These are phyloP conservation scores for Aegilops speltoides DNA, from an alignment of 176 grass and related monocot genomes.

Conservation along the genomic window DNA sequence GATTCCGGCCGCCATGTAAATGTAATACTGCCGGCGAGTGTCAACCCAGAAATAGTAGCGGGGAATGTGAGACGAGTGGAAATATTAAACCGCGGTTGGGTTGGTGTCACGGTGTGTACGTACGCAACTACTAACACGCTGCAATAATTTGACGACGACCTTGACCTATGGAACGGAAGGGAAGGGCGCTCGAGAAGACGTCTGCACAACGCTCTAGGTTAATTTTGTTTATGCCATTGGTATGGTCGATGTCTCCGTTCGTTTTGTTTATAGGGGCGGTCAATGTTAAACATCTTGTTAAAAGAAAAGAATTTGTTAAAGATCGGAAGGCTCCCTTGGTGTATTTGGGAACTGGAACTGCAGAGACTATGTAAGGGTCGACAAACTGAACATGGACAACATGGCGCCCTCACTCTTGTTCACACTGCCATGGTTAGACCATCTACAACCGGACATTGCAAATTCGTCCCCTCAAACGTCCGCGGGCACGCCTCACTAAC, in stretches of 20 bases:
- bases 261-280: slow-evolving; percentile 27
- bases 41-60: slow-evolving; percentile 11
- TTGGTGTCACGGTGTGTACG: slow-evolving; percentile 1
- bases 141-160: slow-evolving; percentile 43
- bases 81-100: not conserved
- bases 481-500: no score
- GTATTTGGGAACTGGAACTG: not conserved
- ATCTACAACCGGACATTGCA: no score
- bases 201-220: not conserved
- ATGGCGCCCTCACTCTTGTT: not conserved
- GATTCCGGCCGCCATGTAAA: slow-evolving; percentile 12
- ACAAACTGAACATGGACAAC: not conserved
- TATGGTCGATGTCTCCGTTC: not conserved
- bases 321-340: not conserved
- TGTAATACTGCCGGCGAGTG: not conserved
- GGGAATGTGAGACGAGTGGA: not conserved
- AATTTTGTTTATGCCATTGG: slow-evolving; percentile 16
- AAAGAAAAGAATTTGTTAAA: slow-evolving; percentile 13
- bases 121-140: not conserved
- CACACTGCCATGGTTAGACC: not conserved
- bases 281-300: slow-evolving; percentile 30
- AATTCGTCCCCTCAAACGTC: no score
- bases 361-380: not conserved
- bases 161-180: not conserved
- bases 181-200: not conserved